Evolutionary conservation across 2,329 filamentous ascomycete species (phyloP), one percentile per base, ranked within the genome.

Genomic region (Pseudocercospora musae): DNA sequence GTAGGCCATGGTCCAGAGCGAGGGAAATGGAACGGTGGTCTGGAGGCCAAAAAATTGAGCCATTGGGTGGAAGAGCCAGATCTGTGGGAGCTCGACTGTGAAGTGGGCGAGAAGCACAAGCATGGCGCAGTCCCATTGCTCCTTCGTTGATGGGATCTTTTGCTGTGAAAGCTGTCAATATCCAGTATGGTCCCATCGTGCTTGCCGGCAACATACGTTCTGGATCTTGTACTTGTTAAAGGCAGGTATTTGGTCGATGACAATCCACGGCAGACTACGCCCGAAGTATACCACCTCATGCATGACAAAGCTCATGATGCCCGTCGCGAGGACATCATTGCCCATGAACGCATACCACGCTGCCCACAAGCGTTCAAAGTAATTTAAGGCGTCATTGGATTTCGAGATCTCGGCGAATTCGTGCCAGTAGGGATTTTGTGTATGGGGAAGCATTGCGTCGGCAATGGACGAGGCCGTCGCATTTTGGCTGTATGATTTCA

Each of bases 31-130:
- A 54, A 96, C 91, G 65, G 87, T 86, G 68, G 91, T 96, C 62
- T 88, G 84, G 79, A 99, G 89, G 72, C 95, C 95, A 76, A 92
- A 93, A 79, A 87, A 96, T 75, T 93, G 91, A 62, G 94, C 94
- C 82, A 97, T 87, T 29, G 95, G 95, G 82, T 99, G 95, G 85
- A 99, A 99, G 72, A 98, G 86, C 94, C 94, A 98, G 78, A 98
- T 98, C 79, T 98, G 95, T 65, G 95, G 95, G 40, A 99, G 86
- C 80, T 99, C 95, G 77, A 97, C 95, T 69, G 95, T 98, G 80
- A 98, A 96, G 79, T 99, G 95, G 76, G 89, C 93, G 73, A 98
- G 82, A 68, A 99, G 89, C 67, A 99, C 95, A 69, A 97, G 88
- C 77, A 87, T 88, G 63, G 95, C 93, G 81, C 95, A 99, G 74